These are phyloP conservation scores for Pseudoperonospora humuli DNA, from an alignment of 352 stramenopile genomes.

Conservation along the genomic window DNA sequence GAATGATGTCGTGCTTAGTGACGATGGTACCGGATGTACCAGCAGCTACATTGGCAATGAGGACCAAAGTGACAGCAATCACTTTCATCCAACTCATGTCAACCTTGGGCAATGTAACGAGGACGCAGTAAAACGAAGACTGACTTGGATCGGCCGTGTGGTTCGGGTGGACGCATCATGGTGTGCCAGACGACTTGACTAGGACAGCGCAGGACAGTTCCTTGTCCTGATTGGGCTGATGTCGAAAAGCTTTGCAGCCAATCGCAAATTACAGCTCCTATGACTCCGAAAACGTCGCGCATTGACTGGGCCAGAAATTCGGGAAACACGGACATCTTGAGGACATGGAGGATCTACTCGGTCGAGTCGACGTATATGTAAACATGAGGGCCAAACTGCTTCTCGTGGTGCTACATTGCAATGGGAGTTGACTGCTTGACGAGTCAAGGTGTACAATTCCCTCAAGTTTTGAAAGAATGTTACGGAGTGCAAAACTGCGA, in stretches of 20 bases:
- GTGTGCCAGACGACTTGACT: background rate
- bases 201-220: slow-evolving; percentile 9
- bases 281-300: too few species aligned
- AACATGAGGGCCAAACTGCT: too few species aligned
- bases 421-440: too few species aligned
- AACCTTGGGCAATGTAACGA: background rate
- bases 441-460: too few species aligned
- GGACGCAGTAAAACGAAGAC: slow-evolving; percentile 15
- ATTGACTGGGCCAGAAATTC: too few species aligned
- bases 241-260: background rate
- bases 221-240: slow-evolving; percentile 7
- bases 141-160: background rate
- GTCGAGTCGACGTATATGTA: too few species aligned
- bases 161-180: background rate
- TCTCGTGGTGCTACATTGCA: too few species aligned
- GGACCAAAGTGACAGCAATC: background rate
- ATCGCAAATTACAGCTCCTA: slow-evolving; percentile 2
- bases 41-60: background rate
- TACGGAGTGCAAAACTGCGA: too few species aligned
- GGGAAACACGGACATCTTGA: too few species aligned
- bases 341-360: too few species aligned
- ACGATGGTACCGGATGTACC: slow-evolving; percentile 1
- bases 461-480: too few species aligned
- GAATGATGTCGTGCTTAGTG: slow-evolving; percentile 3
- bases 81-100: slow-evolving; percentile 7